These are phyloP conservation scores for Megacollybia marginata DNA, from an alignment of 768 basidiomycete genomes.

Conservation along the genomic window DNA sequence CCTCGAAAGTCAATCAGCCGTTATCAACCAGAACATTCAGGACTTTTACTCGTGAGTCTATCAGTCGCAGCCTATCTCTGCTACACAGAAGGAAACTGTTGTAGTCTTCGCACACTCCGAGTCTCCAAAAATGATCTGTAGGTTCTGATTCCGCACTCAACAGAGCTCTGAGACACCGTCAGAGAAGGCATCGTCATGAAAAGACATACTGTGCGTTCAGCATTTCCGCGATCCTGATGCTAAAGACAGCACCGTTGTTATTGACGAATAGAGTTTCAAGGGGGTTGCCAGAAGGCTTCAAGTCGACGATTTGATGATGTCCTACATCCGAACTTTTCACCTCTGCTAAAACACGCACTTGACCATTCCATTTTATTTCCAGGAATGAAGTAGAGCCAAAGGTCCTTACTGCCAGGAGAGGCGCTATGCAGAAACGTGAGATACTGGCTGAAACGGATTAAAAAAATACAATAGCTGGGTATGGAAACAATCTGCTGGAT, in stretches of 20 bases:
- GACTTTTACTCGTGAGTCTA: conserved; percentile 52
- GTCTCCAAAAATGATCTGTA: conserved; percentile 42
- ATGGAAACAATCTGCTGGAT: conserved; percentile 52
- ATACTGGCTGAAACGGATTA: conserved; percentile 7
- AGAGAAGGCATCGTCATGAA: too few relatives aligned
- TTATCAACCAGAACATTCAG: not conserved
- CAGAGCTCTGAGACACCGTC: too few relatives aligned
- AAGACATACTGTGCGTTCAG: too few relatives aligned
- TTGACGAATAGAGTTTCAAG: conserved; percentile 36
- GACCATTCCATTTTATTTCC: conserved; percentile 15
- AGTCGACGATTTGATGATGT: conserved; percentile 37
- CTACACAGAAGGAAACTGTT: conserved; percentile 41
- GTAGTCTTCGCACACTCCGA: conserved; percentile 26
- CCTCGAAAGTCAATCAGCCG: conserved; percentile 1
- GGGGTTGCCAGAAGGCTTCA: conserved; percentile 28
- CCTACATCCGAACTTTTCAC: conserved; percentile 34
- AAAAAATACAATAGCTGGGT: not conserved
- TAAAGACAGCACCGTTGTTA: conserved; percentile 44
- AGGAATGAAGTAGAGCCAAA: conserved; percentile 36
- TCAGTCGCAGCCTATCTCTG: conserved; percentile 27
- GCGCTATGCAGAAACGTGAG: conserved; percentile 9
- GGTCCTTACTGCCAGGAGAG: conserved; percentile 19
- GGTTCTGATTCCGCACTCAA: too few relatives aligned
- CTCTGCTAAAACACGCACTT: conserved; percentile 25
- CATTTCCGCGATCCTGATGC: conserved; percentile 23